Base-by-base conservation (phyloP, 2,329 filamentous ascomycete genomes). In the Scopulariopsis brevicaulis region DNA sequence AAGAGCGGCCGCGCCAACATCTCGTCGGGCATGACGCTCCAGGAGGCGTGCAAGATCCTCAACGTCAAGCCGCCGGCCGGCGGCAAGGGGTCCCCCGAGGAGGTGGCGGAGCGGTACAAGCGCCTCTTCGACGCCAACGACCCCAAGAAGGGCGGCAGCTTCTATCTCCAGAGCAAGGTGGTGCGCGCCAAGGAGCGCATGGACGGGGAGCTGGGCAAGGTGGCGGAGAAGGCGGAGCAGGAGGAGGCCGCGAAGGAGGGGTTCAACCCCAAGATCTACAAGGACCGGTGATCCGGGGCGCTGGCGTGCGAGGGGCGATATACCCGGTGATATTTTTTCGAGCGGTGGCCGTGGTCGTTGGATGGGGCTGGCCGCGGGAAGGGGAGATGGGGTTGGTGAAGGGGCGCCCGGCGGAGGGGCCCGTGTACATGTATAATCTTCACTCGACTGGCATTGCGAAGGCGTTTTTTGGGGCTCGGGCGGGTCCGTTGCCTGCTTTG, bases 141-240 rank as follows among this genome's bases (percentile, higher is more conserved):
- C 63, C 93, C 94, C 12, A 81, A 95, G 73, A 96, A 96, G 69
- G 94, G 94, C 40, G 94, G 94, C 57, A 96, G 91, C 67, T 99
- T 99, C 74, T 99, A 99, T 73, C 79, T 99, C 54, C 94, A 99
- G 75, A 97, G 93, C 79, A 99, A 99, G 76, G 84, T 99, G 58
- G 74, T 97, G 65, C 81, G 94, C 62, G 94, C 94, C 59, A 83
- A 93, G 66, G 93, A 99, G 75, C 80, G 94, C 63, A 87, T 99
- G 74, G 93, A 97, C 76, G 80, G 87, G 66, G 93, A 99, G 73
- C 76, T 94, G 48, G 80, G 85, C 63, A 84, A 88, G 60, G 81
- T 85, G 60, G 78, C 84, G 66, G 86, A 89, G 69, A 84, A 86
- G 69, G 80, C 81, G 15, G 84, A 85, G 64, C 78, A 84, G 66